Percentiles rank a stretch among this genome's conserved stretches.
Evolutionary conservation across 2,329 filamentous ascomycete genomes (phyloP).

Genomic region (Trichoderma koningii): DNA sequence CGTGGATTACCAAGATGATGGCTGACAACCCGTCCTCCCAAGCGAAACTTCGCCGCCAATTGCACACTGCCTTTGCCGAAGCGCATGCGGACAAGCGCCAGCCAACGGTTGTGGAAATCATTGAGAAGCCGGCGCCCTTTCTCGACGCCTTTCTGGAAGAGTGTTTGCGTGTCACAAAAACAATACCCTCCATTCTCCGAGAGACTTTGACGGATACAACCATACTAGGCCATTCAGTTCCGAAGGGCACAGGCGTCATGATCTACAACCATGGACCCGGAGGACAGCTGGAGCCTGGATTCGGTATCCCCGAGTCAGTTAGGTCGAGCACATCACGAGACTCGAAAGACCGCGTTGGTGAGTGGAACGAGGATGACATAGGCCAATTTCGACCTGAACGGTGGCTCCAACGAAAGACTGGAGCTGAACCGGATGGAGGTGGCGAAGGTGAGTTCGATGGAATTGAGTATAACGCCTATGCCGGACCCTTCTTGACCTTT

Average conservation of each 20-base stretch:
- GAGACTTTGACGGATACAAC: neutral
- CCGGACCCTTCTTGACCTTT: constrained; percentile 7
- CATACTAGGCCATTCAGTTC: neutral
- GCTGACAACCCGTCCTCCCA: neutral
- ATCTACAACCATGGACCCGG: constrained; percentile 7
- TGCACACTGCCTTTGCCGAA: neutral
- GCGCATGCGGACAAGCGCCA: constrained; percentile 1
- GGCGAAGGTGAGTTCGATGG: neutral
- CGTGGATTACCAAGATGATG: constrained; percentile 8
- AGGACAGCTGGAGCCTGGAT: neutral
- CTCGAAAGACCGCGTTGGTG: constrained; percentile 1
- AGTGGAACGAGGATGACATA: neutral
- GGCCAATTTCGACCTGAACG: neutral
- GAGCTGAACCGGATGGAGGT: fast-evolving
- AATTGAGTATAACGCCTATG: neutral
- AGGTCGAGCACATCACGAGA: constrained; percentile 4
- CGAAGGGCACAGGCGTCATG: neutral
- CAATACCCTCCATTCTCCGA: neutral
- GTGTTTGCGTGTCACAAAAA: neutral
- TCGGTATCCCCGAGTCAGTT: neutral
- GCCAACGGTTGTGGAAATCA: constrained; percentile 10
- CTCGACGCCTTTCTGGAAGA: constrained; percentile 6
- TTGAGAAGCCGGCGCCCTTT: neutral
- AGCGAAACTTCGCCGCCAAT: constrained; percentile 12
- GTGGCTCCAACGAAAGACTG: neutral